Percentiles rank a stretch among this genome's conserved stretches.
Conservation (phyloP, 805 yeast genomes). For the Nakazawaea peltata region DNA sequence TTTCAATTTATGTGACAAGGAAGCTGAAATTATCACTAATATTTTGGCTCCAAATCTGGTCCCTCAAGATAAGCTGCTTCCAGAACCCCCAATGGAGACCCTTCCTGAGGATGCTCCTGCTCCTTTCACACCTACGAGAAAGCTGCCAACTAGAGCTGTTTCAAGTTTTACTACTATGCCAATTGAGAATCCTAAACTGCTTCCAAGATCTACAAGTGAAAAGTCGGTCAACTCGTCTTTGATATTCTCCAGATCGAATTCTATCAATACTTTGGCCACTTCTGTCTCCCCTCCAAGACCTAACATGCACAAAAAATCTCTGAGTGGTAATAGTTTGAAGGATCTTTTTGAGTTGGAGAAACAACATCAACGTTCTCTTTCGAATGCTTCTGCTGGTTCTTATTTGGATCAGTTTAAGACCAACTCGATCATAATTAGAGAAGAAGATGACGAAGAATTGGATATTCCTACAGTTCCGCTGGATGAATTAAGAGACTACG, state of each 20-base stretch:
- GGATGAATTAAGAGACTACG: not conserved
- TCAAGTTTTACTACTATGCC: conserved; percentile 9
- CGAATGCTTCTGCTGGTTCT: not conserved
- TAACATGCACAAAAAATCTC: conserved; percentile 6
- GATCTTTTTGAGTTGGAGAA: conserved; percentile 11
- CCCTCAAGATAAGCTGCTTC: no score
- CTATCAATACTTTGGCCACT: conserved; percentile 18
- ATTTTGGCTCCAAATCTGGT: no score
- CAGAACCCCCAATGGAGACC: no score
- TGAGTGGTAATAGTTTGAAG: conserved; percentile 8
- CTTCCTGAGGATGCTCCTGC: not conserved
- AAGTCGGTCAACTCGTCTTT: conserved; percentile 7
- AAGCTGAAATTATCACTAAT: conserved; percentile 1
- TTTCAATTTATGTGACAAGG: conserved; percentile 14
- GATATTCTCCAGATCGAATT: conserved; percentile 21
- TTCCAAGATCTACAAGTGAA: conserved; percentile 8
- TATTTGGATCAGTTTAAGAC: conserved; percentile 2
- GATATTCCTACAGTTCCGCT: conserved; percentile 14
- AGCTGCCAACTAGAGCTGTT: not conserved
- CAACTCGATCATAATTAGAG: conserved; percentile 10
- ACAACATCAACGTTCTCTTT: conserved; percentile 6
- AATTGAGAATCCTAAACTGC: conserved; percentile 1
- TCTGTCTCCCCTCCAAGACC: conserved; percentile 12
- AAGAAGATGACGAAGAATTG: conserved; percentile 14
- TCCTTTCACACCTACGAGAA: no score